Evolutionary conservation across 2,329 filamentous ascomycete species (phyloP).

Genomic region (Pseudopithomyces chartarum): DNA sequence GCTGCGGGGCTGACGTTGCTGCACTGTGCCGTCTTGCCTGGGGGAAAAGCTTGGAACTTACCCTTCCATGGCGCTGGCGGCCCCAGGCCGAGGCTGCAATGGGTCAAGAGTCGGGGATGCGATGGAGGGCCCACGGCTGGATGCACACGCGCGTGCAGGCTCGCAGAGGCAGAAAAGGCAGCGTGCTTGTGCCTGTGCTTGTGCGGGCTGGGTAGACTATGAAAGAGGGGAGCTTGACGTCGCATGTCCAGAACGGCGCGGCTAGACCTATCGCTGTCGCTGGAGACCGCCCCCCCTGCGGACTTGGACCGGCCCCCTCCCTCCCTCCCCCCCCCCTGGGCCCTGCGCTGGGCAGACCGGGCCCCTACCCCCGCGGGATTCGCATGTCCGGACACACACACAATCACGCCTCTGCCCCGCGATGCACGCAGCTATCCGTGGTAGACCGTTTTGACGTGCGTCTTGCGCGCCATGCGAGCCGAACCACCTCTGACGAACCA

Average conservation of each 20-base stretch:
- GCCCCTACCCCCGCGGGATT: too few species aligned
- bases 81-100: constrained; percentile 18
- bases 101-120: background rate
- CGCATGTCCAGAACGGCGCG: background rate
- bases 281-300: background rate
- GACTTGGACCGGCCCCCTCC: background rate
- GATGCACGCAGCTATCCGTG: too few species aligned
- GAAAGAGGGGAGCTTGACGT: background rate
- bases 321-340: too few species aligned
- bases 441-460: too few species aligned
- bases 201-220: constrained; percentile 5
- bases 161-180: background rate
- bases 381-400: too few species aligned
- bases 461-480: too few species aligned
- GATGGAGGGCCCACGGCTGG: background rate
- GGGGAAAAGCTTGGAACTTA: constrained; percentile 25
- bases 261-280: background rate
- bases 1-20: constrained; percentile 9
- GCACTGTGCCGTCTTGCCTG: background rate
- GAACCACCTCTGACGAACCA: too few species aligned
- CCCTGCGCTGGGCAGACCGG: too few species aligned
- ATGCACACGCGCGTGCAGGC: background rate
- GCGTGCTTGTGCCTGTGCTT: constrained; percentile 1
- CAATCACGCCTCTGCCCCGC: too few species aligned
- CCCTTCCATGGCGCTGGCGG: constrained; percentile 34